These are phyloP conservation scores for Calonectria leucothoes DNA, from an alignment of 2,329 filamentous ascomycete genomes.

Conservation along the genomic window DNA sequence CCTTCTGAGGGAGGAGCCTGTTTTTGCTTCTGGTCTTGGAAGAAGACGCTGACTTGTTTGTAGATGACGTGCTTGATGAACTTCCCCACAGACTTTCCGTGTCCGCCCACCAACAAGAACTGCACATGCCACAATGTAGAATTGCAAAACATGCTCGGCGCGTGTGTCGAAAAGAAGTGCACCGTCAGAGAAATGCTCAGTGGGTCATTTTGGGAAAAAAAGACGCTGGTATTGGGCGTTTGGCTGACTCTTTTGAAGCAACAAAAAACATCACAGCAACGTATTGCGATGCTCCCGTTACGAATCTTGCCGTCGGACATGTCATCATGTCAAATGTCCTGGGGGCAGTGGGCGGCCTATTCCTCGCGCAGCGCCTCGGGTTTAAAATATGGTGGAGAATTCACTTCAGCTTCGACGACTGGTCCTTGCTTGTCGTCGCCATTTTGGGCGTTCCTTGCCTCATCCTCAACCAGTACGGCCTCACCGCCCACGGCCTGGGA, in stretches of 20 bases:
- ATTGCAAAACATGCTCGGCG: neutral
- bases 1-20: too few species aligned
- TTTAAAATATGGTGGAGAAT: neutral
- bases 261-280: neutral
- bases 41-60: too few species aligned
- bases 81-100: neutral
- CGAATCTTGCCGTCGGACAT: neutral
- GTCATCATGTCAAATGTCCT: neutral
- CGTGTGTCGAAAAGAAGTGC: neutral
- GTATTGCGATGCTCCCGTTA: neutral
- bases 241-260: neutral
- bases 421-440: neutral
- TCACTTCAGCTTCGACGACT: neutral
- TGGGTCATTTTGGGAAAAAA: neutral
- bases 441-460: neutral
- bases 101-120: neutral
- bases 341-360: neutral
- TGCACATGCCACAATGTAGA: neutral
- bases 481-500: conserved; percentile 18
- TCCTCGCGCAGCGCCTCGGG: neutral
- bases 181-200: neutral
- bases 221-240: too few species aligned
- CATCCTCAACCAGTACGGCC: neutral
- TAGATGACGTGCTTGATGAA: neutral
- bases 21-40: too few species aligned